Conservation (phyloP, 768 basidiomycete genomes). For the Crassisporium funariophilum region DNA sequence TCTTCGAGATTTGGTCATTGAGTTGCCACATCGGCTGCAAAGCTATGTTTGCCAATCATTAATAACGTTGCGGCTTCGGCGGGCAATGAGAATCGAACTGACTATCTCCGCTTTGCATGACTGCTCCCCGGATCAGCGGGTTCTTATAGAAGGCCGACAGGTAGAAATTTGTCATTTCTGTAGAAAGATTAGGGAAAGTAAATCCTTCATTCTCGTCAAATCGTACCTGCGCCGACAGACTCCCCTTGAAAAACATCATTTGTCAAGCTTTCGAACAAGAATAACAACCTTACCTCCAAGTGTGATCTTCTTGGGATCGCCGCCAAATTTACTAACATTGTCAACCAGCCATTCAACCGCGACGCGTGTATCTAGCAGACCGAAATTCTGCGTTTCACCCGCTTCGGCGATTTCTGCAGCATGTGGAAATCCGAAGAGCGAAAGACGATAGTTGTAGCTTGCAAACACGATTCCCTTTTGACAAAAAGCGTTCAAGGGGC, state of each 20-base stretch:
- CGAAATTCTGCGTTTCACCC: constrained; percentile 45
- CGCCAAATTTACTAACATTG: constrained; percentile 45
- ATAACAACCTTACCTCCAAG: constrained; percentile 38
- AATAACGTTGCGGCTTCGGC: background rate
- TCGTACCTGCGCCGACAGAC: constrained; percentile 34
- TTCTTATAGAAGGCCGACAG: constrained; percentile 29
- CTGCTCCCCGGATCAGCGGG: constrained; percentile 33
- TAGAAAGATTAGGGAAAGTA: constrained; percentile 13
- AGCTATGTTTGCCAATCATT: constrained; percentile 15
- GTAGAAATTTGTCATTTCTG: constrained; percentile 38
- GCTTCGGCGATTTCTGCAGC: constrained; percentile 38
- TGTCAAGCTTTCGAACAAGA: no score
- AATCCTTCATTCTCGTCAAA: constrained; percentile 27
- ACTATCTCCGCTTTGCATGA: constrained; percentile 39
- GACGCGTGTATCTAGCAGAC: constrained; percentile 49
- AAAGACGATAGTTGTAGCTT: constrained; percentile 36
- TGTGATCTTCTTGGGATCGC: constrained; percentile 46
- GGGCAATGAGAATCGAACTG: constrained; percentile 6
- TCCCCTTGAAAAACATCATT: constrained; percentile 27
- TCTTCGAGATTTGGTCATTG: constrained; percentile 29
- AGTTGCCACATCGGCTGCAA: constrained; percentile 36
- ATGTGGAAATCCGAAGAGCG: constrained; percentile 43
- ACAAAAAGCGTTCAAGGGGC: background rate
- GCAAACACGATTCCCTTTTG: constrained; percentile 34
- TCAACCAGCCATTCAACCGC: constrained; percentile 46